Percentiles rank a stretch among this genome's conserved stretches.
Evolutionary conservation across 2,329 filamentous ascomycete species (phyloP).

Genomic region (Cryphonectria parasitica): DNA sequence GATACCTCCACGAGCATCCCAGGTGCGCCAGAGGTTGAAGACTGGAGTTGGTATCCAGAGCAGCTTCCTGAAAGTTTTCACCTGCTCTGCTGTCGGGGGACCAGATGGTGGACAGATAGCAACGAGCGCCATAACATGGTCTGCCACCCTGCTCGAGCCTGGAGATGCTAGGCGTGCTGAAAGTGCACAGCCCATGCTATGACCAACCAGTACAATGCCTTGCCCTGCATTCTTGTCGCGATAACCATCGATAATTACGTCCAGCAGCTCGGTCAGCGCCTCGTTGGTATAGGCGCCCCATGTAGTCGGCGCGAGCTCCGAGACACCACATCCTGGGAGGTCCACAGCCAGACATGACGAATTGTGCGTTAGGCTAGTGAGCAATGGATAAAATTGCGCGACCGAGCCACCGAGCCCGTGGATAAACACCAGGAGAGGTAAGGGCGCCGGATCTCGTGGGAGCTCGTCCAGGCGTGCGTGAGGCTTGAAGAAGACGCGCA

Average conservation of each 20-base stretch:
- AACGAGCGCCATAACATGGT: constrained; percentile 74
- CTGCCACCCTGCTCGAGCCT: constrained; percentile 55
- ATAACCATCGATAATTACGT: constrained; percentile 73
- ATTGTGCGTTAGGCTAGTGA: constrained; percentile 80
- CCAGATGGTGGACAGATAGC: constrained; percentile 79
- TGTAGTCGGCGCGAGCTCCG: constrained; percentile 68
- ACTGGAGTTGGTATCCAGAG: constrained; percentile 71
- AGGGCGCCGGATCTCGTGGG: constrained; percentile 69
- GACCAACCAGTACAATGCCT: constrained; percentile 78
- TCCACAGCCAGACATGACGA: constrained; percentile 88
- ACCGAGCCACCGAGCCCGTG: constrained; percentile 93
- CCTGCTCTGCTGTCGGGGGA: constrained; percentile 59
- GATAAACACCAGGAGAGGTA: constrained; percentile 87
- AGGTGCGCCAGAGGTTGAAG: constrained; percentile 76
- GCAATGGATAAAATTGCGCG: constrained; percentile 81
- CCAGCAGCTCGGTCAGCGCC: constrained; percentile 75
- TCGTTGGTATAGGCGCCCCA: constrained; percentile 83
- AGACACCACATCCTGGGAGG: constrained; percentile 86
- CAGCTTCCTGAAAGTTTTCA: constrained; percentile 56
- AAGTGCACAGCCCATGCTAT: constrained; percentile 88
- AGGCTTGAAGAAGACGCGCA: constrained; percentile 82
- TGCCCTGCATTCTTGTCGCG: constrained; percentile 68
- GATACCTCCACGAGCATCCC: constrained; percentile 78
- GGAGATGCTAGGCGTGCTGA: constrained; percentile 69
- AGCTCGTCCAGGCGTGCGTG: constrained; percentile 85